phyloP scores from a whole-genome alignment of 2,329 filamentous ascomycete genomes.

The Zymoseptoria ardabiliae region DNA sequence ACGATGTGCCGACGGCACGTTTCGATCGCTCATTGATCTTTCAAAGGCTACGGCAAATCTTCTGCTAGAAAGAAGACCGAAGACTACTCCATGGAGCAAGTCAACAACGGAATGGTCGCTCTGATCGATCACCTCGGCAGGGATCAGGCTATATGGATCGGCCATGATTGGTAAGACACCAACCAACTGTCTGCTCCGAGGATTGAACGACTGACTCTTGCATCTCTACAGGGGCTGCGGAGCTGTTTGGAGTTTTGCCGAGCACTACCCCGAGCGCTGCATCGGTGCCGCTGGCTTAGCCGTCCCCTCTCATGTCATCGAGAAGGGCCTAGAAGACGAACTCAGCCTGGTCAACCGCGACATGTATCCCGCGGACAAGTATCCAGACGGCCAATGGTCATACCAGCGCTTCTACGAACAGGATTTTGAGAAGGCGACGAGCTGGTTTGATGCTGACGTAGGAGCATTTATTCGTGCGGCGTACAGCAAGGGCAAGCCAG shows the following conservation, averaged over 20 bases:
- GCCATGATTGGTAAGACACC: slow-evolving; percentile 4
- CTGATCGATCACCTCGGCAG: slow-evolving; percentile 35
- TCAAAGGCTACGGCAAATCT: slow-evolving; percentile 29
- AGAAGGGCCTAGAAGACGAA: slow-evolving; percentile 34
- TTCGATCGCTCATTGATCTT: not conserved
- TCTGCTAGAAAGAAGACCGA: slow-evolving; percentile 23
- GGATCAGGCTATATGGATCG: slow-evolving; percentile 41
- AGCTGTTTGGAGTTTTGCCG: slow-evolving; percentile 22
- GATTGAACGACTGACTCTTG: not conserved
- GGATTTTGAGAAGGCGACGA: slow-evolving; percentile 18
- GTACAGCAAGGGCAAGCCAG: slow-evolving; percentile 23
- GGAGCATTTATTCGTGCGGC: slow-evolving; percentile 22
- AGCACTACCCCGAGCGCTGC: slow-evolving; percentile 28
- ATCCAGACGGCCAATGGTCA: slow-evolving; percentile 32
- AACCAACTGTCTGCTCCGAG: no score
- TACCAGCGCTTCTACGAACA: slow-evolving; percentile 31
- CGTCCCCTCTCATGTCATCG: slow-evolving; percentile 38
- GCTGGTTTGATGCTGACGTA: slow-evolving; percentile 16
- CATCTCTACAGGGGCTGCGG: slow-evolving; percentile 39
- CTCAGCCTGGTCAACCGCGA: slow-evolving; percentile 36
- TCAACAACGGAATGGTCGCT: slow-evolving; percentile 28
- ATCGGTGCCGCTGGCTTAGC: slow-evolving; percentile 24
- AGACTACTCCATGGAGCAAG: slow-evolving; percentile 28
- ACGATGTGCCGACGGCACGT: not conserved
- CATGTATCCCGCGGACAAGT: slow-evolving; percentile 40